Evolutionary conservation across 176 grass and related monocot genomes (phyloP), one percentile per base, ranked within the genome.

Genomic region (Dactylis glomerata): DNA sequence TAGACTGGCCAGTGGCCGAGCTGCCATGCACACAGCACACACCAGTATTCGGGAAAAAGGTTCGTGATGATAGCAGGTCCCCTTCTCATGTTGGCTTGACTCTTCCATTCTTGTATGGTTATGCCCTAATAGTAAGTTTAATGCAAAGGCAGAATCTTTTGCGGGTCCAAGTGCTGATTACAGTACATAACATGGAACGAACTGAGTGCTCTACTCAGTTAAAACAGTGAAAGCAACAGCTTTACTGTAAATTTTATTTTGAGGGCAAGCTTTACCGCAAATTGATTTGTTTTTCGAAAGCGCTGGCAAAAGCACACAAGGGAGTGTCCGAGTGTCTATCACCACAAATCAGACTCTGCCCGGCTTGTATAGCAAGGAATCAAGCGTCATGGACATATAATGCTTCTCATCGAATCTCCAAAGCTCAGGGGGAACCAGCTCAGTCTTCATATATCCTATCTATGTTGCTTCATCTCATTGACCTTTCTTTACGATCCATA

Each of bases 11-110:
- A 36, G 33, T 61, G 44, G 34, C 51, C 36, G 6, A 47, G 57
- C 68, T 79, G 46, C 23, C 26, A 73, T 12, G 68, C 42, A 73
- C 69, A 73, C 69, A 42, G 66, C 51, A 73, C 69, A 73, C 69
- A 42, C 36, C 51, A 59, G 37, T 45, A 12, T 49, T 50, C 13
- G 56, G 70, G 13, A 65, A 84, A 74, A 76, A 34, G 70, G 20
- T 82, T 49, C 19, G 41, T 11, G 32, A 52, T 81, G 68, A 87
- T 49, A 37, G n/a, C 42, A 30, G 31, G 30, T 5, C 30, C 62
- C 62, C 15, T 17, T 63, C 27, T 15, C 27, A 16, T 31, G 27
- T 63, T 63, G 59, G 27, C 26, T 63, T 16, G 59, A 31, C 59
- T 63, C 59, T 63, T 63, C 59, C 28, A 16, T 30, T 62, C 58